phyloP scores from a whole-genome alignment of 1,139 yeast species.

The Scheffersomyces titani region DNA sequence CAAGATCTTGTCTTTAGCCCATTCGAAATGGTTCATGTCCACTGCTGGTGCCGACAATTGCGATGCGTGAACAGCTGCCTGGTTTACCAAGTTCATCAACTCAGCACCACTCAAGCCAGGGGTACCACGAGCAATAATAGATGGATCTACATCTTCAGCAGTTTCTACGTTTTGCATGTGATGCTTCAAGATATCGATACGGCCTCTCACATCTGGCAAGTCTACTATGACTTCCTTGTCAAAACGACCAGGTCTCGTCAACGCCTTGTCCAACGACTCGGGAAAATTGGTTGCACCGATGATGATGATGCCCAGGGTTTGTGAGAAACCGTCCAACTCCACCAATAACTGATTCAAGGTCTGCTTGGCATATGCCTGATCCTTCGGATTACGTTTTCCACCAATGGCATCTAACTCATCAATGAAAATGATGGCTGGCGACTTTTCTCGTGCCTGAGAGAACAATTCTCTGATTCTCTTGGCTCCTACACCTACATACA shows the following conservation, averaged over 20 bases:
- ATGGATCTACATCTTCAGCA: slow-evolving; percentile 81
- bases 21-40: slow-evolving; percentile 89
- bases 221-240: slow-evolving; percentile 96
- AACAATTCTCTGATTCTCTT: slow-evolving; percentile 94
- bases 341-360: slow-evolving; percentile 94
- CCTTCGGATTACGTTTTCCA: slow-evolving; percentile 95
- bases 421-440: slow-evolving; percentile 95
- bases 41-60: slow-evolving; percentile 90
- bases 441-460: slow-evolving; percentile 88
- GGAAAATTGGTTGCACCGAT: slow-evolving; percentile 99
- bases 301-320: slow-evolving; percentile 88
- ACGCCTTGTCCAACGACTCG: slow-evolving; percentile 92
- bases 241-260: slow-evolving; percentile 97
- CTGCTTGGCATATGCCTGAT: slow-evolving; percentile 97
- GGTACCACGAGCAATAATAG: slow-evolving; percentile 91
- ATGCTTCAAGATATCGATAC: slow-evolving; percentile 87
- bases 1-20: slow-evolving; percentile 98
- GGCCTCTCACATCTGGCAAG: slow-evolving; percentile 96
- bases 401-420: slow-evolving; percentile 99
- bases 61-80: slow-evolving; percentile 97
- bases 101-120: slow-evolving; percentile 99
- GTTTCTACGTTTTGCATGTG: slow-evolving; percentile 91
- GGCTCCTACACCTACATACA: slow-evolving; percentile 99
- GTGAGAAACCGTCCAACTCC: slow-evolving; percentile 95
- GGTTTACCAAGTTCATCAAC: slow-evolving; percentile 90